Percentiles rank a stretch among this genome's conserved stretches.
These are phyloP conservation scores for Zelopaecilomyces penicillatus DNA, from an alignment of 2,329 filamentous ascomycete species.

Conservation along the genomic window DNA sequence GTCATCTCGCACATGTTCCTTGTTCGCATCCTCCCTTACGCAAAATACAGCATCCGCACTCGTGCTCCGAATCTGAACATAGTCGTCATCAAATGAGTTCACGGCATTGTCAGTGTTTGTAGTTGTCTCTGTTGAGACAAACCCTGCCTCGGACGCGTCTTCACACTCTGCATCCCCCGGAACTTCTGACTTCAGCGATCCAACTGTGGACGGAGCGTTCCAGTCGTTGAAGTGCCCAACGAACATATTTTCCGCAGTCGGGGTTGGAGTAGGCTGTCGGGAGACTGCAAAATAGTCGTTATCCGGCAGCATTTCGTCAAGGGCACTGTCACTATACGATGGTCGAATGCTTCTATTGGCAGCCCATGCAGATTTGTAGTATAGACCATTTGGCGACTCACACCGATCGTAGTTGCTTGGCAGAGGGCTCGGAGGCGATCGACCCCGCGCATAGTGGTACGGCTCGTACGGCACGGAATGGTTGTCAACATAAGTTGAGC, in stretches of 20 bases:
- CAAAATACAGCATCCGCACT: no score
- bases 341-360: slow-evolving; percentile 30
- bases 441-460: slow-evolving; percentile 40
- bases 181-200: no score
- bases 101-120: no score
- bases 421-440: slow-evolving; percentile 45
- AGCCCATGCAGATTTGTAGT: slow-evolving; percentile 29
- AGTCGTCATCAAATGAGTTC: no score
- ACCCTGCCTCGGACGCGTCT: no score
- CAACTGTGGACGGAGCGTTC: no score
- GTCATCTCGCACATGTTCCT: no score
- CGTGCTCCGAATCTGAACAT: no score
- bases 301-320: slow-evolving; percentile 13
- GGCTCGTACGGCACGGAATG: slow-evolving; percentile 30
- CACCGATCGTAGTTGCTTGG: slow-evolving; percentile 34
- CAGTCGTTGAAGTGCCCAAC: slow-evolving; percentile 5
- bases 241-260: slow-evolving; percentile 5
- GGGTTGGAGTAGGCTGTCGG: slow-evolving; percentile 10
- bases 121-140: no score
- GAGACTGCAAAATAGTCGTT: not conserved
- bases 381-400: slow-evolving; percentile 19
- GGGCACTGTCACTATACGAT: slow-evolving; percentile 29
- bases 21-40: no score
- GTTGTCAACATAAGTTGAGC: slow-evolving; percentile 28
- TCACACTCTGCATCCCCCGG: no score